Base-by-base conservation (phyloP, 495 filamentous ascomycete genomes). In the Durotheca rogersii region DNA sequence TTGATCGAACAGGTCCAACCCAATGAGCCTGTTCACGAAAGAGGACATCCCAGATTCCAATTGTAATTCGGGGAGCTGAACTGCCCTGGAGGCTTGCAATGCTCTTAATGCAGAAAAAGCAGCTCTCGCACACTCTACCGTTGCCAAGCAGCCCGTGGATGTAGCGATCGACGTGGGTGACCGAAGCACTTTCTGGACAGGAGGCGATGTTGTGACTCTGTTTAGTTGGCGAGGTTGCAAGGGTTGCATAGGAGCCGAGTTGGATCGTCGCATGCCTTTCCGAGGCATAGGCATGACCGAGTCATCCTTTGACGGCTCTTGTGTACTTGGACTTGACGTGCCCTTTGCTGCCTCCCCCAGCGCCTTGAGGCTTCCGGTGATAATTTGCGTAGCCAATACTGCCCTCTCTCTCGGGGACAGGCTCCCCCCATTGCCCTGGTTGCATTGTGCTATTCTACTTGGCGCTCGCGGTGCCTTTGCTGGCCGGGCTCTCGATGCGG, bases 41-140 rank as follows among this genome's bases (percentile, higher is more conserved):
- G 85, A 81, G 33, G 87, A 86, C 68, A 89, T 87, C 5, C 88
- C 93, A 47, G 82, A 84, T 61, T 96, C 92, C 2, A 95, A 71
- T 53, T 96, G 90, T 40, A 92, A 70, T 27, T 76, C 79, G 6
- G 84, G 81, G 11, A 81, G 65, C 2, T 51, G 76, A 56, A 69
- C 57, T 64, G 55, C 63, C 54, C 78, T 62, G 38, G 70, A 54
- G 20, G 69, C 60, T 46, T 88, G 79, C 15, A 87, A 43, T 16
- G 75, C 71, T 39, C 88, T 72, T 33, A 97, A 69, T 38, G 80
- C 84, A 2, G 81, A 74, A 62, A 96, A 85, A 7, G 87, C 84
- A 17, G 86, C 63, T 15, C 87, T 75, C 7, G 85, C 85, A 55
- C 93, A 96, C 70, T 91, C 84, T 20, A 86, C 89, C 12, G 74